Conservation (phyloP, 495 filamentous ascomycete species). For the Neurospora intermedia region DNA sequence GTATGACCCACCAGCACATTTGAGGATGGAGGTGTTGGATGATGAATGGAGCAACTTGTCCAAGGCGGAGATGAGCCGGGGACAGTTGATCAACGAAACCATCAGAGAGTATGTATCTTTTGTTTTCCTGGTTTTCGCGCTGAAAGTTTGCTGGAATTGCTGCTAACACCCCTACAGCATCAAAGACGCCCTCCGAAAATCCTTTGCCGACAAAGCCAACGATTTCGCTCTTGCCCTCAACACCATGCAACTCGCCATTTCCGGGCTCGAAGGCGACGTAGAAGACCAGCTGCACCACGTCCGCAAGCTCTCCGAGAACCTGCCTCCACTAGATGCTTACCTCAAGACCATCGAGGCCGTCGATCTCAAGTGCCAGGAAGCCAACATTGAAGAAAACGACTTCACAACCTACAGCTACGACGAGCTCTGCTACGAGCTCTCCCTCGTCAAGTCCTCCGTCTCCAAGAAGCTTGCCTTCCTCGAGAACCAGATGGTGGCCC, state of each 20-base stretch:
- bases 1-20: conserved; percentile 76
- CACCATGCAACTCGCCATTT: conserved; percentile 85
- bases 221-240: conserved; percentile 92
- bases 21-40: conserved; percentile 71
- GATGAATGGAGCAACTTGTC: conserved; percentile 69
- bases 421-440: conserved; percentile 87
- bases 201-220: conserved; percentile 93
- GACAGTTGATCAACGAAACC: conserved; percentile 92
- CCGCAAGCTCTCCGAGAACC: conserved; percentile 62
- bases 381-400: conserved; percentile 98
- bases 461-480: conserved; percentile 92
- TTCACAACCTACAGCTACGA: conserved; percentile 97
- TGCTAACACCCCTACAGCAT: conserved; percentile 43
- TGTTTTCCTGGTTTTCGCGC: background rate
- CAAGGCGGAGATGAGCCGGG: conserved; percentile 70
- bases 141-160: background rate
- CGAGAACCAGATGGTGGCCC: conserved; percentile 91
- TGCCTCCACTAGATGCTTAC: conserved; percentile 80
- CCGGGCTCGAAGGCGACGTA: conserved; percentile 87
- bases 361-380: conserved; percentile 83
- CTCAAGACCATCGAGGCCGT: conserved; percentile 71
- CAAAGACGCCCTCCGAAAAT: conserved; percentile 84
- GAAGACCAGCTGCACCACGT: conserved; percentile 89
- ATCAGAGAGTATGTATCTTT: conserved; percentile 64
- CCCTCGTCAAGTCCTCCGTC: conserved; percentile 79